Conservation (phyloP, 73 alveolate species). For the Diophrys appendiculata region DNA sequence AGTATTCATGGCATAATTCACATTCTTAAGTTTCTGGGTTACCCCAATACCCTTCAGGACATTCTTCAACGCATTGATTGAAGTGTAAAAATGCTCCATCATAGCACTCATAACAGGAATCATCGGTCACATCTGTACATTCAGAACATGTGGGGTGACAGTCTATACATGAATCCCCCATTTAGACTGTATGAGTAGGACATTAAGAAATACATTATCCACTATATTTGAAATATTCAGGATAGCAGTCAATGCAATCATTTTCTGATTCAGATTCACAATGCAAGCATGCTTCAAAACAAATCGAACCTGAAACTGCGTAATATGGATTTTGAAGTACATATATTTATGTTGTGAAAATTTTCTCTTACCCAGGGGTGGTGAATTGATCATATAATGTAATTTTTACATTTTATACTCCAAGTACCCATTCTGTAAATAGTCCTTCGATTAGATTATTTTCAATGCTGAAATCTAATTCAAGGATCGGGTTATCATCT, state of each 20-base stretch:
- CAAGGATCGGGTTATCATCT: neutral
- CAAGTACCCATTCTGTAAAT: neutral
- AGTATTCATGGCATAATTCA: neutral
- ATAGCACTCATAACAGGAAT: neutral
- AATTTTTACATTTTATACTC: neutral
- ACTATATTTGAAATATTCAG: no score
- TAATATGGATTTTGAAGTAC: neutral
- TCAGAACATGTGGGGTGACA: neutral
- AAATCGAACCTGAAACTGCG: neutral
- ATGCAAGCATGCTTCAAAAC: neutral
- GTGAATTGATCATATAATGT: neutral
- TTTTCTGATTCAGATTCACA: neutral
- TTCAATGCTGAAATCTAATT: neutral
- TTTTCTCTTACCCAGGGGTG: neutral
- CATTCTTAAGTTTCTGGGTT: neutral
- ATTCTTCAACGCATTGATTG: neutral
- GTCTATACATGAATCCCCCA: neutral
- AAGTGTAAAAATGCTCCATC: neutral
- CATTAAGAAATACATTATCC: neutral
- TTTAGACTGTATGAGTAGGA: neutral
- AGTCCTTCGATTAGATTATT: neutral
- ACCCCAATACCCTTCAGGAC: neutral
- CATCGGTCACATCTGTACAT: neutral
- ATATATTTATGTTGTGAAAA: neutral
- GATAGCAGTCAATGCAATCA: neutral